Evolutionary conservation across 163 green algal genomes (phyloP), one percentile per base, ranked within the genome.

Genomic region (Chlamydomonas reinhardtii): DNA sequence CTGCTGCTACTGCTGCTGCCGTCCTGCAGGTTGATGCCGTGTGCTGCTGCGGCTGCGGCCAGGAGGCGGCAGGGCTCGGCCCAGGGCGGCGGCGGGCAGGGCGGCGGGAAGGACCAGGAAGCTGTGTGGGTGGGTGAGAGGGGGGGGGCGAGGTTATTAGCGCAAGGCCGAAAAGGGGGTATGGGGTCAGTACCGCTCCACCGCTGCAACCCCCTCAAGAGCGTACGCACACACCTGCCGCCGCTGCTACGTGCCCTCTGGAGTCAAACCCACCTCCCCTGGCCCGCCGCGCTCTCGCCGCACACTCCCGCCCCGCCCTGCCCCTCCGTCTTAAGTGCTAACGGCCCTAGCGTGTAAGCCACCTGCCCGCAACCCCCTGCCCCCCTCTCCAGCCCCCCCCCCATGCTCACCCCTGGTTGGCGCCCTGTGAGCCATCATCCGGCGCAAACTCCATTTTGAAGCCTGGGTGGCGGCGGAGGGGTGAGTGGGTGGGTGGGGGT

Each of bases 41-140:
- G 74, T 62, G 76, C 75, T 1, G 76, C 76, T 54, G 71, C 71
- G 22, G 69, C 74, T 6, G 54, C 74, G 5, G 74, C 56, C 32
- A 81, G 52, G 6, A 81, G 68, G 1, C 74, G 52, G 54, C 71
- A 81, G n/a, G 59, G 29, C 75, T 82, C 75, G 22, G 75, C 75
- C n/a, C 32, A 82, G 61, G 20, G 32, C 32, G 35, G 59, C 73
- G 31, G 59, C 52, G 8, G 75, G 25, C 24, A 74, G 32, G 31
- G 62, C 76, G 24, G 74, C 76, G 25, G 76, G 76, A 25, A 83
- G 62, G 37, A 83, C 34, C 43, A 83, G 62, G 76, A 73, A 83
- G 5, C 76, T 83, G n/a, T 17, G 48, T 17, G 48, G 17, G 48
- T 19, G 14, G 17, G 48, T 56, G 11, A 20, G 14, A 54, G 6